Percentiles rank a stretch among this genome's conserved stretches.
These are phyloP conservation scores for Coleophoma eucalyptorum DNA, from an alignment of 2,329 filamentous ascomycete species.

Conservation along the genomic window DNA sequence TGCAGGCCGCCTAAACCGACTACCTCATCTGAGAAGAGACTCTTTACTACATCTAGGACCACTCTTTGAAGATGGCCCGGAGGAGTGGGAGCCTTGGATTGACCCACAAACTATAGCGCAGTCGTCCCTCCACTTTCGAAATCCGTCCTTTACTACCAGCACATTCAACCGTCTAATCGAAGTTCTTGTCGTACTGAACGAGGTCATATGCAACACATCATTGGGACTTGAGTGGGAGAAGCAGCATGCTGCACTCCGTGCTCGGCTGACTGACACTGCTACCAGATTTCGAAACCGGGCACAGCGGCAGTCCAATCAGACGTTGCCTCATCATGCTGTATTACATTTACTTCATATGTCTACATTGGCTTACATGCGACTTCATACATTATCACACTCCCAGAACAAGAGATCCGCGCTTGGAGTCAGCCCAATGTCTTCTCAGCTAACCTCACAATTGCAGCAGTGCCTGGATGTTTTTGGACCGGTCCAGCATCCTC, in stretches of 20 bases:
- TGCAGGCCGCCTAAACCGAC: conserved; percentile 42
- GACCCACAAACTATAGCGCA: not conserved
- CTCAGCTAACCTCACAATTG: not conserved
- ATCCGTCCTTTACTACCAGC: not conserved
- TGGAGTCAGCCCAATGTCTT: not conserved
- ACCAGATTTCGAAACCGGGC: not conserved
- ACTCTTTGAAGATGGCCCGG: conserved; percentile 60
- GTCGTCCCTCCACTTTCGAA: not conserved
- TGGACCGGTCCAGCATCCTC: not conserved
- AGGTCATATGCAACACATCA: not conserved
- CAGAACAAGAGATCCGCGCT: not conserved
- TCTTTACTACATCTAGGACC: conserved; percentile 38
- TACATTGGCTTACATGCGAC: not conserved
- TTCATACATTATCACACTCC: not conserved
- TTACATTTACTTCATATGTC: not conserved
- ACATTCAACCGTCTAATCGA: conserved; percentile 1
- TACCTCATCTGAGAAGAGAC: conserved; percentile 40
- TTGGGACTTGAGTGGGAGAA: not conserved
- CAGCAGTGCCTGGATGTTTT: not conserved
- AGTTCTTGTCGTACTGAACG: not conserved
- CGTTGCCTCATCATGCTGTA: not conserved
- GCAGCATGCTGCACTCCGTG: not conserved
- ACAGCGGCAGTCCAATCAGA: not conserved
- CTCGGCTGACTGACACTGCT: not conserved
- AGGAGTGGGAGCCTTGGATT: conserved; percentile 69